A percentile compares a stretch with the other conserved stretches of the same genome.
Conservation (phyloP, 2,329 filamentous ascomycete genomes). For the Diaporthe nobilis region DNA sequence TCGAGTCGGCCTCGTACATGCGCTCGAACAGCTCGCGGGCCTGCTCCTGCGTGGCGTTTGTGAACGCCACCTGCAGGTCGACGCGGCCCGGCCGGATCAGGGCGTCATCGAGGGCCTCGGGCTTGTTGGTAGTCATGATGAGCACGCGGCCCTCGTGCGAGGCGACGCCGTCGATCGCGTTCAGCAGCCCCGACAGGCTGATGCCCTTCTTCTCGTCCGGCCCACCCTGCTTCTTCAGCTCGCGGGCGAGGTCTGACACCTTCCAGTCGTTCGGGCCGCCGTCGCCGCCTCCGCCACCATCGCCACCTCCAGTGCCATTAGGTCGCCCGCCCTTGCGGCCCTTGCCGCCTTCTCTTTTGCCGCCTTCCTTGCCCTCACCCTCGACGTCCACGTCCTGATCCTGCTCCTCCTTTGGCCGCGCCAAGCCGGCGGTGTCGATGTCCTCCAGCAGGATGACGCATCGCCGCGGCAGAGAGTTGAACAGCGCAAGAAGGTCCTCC, state of each 20-base stretch:
- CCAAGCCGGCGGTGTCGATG: conserved; percentile 76
- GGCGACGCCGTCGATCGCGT: conserved; percentile 86
- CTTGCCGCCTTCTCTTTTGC: conserved; percentile 42
- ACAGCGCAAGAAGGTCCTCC: conserved; percentile 71
- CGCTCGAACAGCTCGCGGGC: conserved; percentile 71
- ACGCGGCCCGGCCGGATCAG: conserved; percentile 82
- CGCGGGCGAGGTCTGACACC: conserved; percentile 59
- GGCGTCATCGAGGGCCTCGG: conserved; percentile 79
- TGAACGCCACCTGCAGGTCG: conserved; percentile 64
- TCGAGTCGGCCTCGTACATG: conserved; percentile 69
- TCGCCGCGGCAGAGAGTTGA: conserved; percentile 71
- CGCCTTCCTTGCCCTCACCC: conserved; percentile 39
- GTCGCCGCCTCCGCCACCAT: conserved; percentile 33
- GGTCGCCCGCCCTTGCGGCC: conserved; percentile 36
- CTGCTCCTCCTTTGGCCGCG: conserved; percentile 55
- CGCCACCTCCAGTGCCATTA: not conserved
- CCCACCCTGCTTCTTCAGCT: conserved; percentile 57
- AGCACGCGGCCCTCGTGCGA: conserved; percentile 84
- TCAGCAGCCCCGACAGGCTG: conserved; percentile 83
- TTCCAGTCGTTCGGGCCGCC: conserved; percentile 51
- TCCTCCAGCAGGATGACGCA: conserved; percentile 79
- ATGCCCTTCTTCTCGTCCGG: conserved; percentile 66
- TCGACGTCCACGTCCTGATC: conserved; percentile 42
- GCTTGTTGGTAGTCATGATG: conserved; percentile 87
- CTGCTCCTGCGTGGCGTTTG: conserved; percentile 67